Evolutionary conservation across 768 basidiomycete species (phyloP).

Genomic region (Boletus coccyginus): DNA sequence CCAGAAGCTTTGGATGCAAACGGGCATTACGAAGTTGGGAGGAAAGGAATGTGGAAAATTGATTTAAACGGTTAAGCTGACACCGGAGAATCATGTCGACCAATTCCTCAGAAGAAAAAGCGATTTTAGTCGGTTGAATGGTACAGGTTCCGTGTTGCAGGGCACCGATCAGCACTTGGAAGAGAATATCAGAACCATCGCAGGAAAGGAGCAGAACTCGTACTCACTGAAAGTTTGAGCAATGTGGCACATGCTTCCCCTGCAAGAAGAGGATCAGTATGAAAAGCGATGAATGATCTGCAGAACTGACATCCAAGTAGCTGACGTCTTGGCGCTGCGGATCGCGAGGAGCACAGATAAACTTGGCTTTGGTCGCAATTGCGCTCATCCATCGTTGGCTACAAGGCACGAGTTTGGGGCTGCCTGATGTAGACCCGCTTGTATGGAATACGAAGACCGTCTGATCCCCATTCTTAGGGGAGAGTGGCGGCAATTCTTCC

Average conservation of each 20-base stretch:
- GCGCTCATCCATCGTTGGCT: slow-evolving; percentile 63
- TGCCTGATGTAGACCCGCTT: slow-evolving; percentile 80
- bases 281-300: slow-evolving; percentile 15
- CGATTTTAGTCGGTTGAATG: slow-evolving; percentile 64
- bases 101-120: slow-evolving; percentile 67
- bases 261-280: slow-evolving; percentile 40
- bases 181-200: slow-evolving; percentile 20
- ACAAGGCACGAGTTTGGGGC: slow-evolving; percentile 75
- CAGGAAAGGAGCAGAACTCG: slow-evolving; percentile 12
- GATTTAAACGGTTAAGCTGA: slow-evolving; percentile 70
- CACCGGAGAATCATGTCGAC: slow-evolving; percentile 67
- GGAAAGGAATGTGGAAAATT: slow-evolving; percentile 69
- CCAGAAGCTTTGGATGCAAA: slow-evolving; percentile 57
- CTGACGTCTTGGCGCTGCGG: slow-evolving; percentile 61
- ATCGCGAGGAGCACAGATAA: slow-evolving; percentile 47
- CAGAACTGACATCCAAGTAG: slow-evolving; percentile 64
- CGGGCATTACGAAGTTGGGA: slow-evolving; percentile 60
- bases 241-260: slow-evolving; percentile 85
- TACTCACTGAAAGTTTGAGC: slow-evolving; percentile 71
- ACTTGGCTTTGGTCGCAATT: slow-evolving; percentile 59
- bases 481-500: slow-evolving; percentile 43
- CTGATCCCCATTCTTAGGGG: slow-evolving; percentile 38
- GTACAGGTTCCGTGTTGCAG: slow-evolving; percentile 73
- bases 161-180: slow-evolving; percentile 60
- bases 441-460: slow-evolving; percentile 74